These are phyloP conservation scores for Cucurbita moschata DNA, from an alignment of 306 rosid species.

Conservation along the genomic window DNA sequence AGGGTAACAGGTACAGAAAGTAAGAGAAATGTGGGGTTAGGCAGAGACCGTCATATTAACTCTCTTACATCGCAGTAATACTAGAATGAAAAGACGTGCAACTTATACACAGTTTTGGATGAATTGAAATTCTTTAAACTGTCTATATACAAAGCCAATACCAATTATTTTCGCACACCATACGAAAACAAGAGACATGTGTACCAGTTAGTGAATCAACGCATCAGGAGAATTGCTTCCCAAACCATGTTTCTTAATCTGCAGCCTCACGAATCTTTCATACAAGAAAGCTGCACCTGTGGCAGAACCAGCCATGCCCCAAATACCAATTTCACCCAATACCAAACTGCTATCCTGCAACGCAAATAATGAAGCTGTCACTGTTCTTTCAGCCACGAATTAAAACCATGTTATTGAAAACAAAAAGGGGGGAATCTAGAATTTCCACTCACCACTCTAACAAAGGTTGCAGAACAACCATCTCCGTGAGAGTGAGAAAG, in stretches of 20 bases:
- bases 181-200: background rate
- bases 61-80: background rate
- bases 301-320: constrained; percentile 90
- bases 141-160: background rate
- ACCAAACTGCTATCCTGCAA: constrained; percentile 74
- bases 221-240: background rate
- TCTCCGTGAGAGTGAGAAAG: constrained; percentile 66
- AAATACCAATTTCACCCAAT: constrained; percentile 40
- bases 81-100: background rate
- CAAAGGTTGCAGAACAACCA: constrained; percentile 39
- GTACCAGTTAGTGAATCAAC: background rate
- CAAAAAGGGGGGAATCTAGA: background rate
- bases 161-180: too few relatives aligned
- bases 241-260: constrained; percentile 26
- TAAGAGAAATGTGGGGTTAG: background rate
- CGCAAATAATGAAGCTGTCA: background rate
- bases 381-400: too few relatives aligned
- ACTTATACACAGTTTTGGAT: too few relatives aligned
- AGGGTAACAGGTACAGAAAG: background rate
- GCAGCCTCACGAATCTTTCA: constrained; percentile 44
- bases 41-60: background rate
- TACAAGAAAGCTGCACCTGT: constrained; percentile 90
- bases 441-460: constrained; percentile 32
- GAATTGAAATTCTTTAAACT: too few relatives aligned
- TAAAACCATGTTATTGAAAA: background rate